Evolutionary conservation across 2,329 filamentous ascomycete genomes (phyloP).

Genomic region (Aspergillus sclerotialis): DNA sequence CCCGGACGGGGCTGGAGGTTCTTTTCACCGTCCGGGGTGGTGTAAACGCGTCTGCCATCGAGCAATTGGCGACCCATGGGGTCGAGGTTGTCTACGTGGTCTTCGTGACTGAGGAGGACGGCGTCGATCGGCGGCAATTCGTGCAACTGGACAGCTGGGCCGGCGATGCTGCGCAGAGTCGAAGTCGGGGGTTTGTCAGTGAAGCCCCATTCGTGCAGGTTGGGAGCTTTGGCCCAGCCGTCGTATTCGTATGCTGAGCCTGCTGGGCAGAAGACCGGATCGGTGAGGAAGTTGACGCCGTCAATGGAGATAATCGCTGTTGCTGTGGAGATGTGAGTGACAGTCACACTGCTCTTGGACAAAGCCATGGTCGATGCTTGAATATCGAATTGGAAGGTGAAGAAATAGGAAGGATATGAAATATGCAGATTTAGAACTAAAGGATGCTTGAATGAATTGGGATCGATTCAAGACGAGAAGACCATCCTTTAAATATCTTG

Average conservation of each 20-base stretch:
- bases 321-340: neutral
- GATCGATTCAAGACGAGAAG: too few species aligned
- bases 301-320: neutral
- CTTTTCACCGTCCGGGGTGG: constrained; percentile 36
- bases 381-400: too few species aligned
- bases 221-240: constrained; percentile 4
- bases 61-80: constrained; percentile 37
- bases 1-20: constrained; percentile 36
- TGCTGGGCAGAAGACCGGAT: constrained; percentile 17
- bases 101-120: constrained; percentile 42
- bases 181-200: constrained; percentile 10
- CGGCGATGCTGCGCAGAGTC: neutral
- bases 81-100: constrained; percentile 44
- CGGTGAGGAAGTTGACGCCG: neutral
- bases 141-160: constrained; percentile 26
- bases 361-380: too few species aligned
- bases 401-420: too few species aligned
- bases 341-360: neutral
- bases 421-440: too few species aligned
- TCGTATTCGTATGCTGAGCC: constrained; percentile 23
- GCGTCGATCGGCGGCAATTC: constrained; percentile 40
- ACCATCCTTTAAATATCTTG: too few species aligned
- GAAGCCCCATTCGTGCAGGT: constrained; percentile 11
- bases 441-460: too few species aligned
- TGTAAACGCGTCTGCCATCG: constrained; percentile 39